Evolutionary conservation across 768 basidiomycete genomes (phyloP), one percentile per base, ranked within the genome.

Genomic region (Nevesoporus exiguus): DNA sequence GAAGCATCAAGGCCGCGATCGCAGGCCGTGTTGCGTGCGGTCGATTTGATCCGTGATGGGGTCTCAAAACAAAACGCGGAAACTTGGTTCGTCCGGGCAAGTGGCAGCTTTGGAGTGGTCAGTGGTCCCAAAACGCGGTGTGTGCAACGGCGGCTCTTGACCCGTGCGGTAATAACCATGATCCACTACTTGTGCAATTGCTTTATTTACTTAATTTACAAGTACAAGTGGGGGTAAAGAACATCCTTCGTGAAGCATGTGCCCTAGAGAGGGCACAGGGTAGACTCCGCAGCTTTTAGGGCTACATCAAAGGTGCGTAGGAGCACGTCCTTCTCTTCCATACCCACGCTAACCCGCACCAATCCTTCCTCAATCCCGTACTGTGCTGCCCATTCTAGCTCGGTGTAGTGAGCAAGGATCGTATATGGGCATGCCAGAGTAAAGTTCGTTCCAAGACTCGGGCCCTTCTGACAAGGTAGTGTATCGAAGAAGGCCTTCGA

Each of bases 381-480:
- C 56, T 77, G 73, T 47, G 81, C 85, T 15, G 95, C 96, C 96
- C 96, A 99, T 34, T 88, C 90, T 57, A 96, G 73, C 71, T 99
- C 96, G 1, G 73, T 66, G 60, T 84, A 98, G 70, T 98, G 96
- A 34, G 91, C 96, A 24, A 99, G 77, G 54, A 98, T 84, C 10
- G 92, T 90, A 67, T 92, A 98, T 24, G 95, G 96, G 60, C 86
- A 94, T 30, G 93, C 93, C 29, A 98, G 79, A 2, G 96, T 98
- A 69, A 98, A 98, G 77, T 93, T 97, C 21, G 96, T 98, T 2
- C 96, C 96, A 9, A 92, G 78, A 64, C 85, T 86, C 0, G 96
- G 96, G 3, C 96, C 96, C 68, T 98, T 99, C 60, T 81, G 80
- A 69, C 86, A 93, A 8, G 80, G 77, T 36, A 99, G 76, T 0